These are phyloP conservation scores for Exophiala sp. DNA, from an alignment of 2,329 filamentous ascomycete species.

Conservation along the genomic window DNA sequence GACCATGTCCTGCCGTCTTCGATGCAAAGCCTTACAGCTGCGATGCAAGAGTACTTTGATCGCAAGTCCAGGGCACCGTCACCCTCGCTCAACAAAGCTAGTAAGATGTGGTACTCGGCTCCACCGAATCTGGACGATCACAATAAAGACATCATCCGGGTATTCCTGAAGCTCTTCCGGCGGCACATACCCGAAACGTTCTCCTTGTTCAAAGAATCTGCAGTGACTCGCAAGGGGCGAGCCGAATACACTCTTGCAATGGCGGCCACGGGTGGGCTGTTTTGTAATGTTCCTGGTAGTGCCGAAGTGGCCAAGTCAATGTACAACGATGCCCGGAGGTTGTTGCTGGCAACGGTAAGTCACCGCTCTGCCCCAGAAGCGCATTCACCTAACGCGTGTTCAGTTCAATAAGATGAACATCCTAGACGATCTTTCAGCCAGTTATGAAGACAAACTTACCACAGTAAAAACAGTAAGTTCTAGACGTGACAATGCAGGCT, in stretches of 20 bases:
- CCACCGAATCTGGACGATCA: conserved; percentile 13
- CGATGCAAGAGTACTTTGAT: conserved; percentile 20
- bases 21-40: conserved; percentile 8
- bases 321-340: conserved; percentile 17
- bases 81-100: conserved; percentile 9
- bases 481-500: neutral
- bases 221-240: neutral
- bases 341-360: conserved; percentile 5
- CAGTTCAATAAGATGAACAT: conserved; percentile 4
- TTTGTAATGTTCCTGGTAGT: conserved; percentile 13
- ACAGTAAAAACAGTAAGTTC: conserved; percentile 6
- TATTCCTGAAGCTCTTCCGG: conserved; percentile 7
- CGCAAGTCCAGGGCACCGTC: conserved; percentile 14
- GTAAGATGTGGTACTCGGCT: conserved; percentile 15
- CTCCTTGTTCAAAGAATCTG: conserved; percentile 6
- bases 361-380: neutral
- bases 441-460: conserved; percentile 5
- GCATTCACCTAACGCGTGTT: neutral
- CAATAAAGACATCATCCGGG: conserved; percentile 9
- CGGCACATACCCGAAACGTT: conserved; percentile 12
- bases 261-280: conserved; percentile 15
- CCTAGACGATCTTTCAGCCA: neutral
- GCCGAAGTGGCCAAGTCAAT: conserved; percentile 14
- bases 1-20: conserved; percentile 13
- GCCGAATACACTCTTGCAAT: conserved; percentile 9